Percentiles rank a stretch among this genome's conserved stretches.
These are phyloP conservation scores for Fraxinus xanthoxyloides DNA, from an alignment of 305 asterid genomes.

Conservation along the genomic window DNA sequence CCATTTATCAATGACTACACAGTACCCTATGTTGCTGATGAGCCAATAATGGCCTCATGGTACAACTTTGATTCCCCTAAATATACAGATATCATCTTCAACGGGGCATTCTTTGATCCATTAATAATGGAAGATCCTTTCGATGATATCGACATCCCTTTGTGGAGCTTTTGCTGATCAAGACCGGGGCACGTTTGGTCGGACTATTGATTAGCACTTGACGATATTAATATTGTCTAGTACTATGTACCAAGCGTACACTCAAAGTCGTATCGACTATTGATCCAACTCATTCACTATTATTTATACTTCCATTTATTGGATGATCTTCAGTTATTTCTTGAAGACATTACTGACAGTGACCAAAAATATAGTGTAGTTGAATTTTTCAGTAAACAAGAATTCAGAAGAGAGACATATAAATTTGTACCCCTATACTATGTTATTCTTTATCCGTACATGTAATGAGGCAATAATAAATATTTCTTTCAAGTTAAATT, in stretches of 20 bases:
- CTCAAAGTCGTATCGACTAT: background rate
- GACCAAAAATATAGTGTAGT: background rate
- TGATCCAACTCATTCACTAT: background rate
- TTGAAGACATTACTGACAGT: slow-evolving; percentile 35
- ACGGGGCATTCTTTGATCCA: slow-evolving; percentile 37
- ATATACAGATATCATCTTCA: slow-evolving; percentile 30
- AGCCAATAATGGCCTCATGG: slow-evolving; percentile 29
- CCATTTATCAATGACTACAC: background rate
- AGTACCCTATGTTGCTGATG: slow-evolving; percentile 5
- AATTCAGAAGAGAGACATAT: background rate
- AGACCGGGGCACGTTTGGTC: background rate
- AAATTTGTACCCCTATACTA: background rate
- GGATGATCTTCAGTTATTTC: slow-evolving; percentile 40
- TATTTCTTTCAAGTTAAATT: background rate
- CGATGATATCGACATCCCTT: slow-evolving; percentile 36
- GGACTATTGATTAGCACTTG: background rate
- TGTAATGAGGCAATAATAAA: background rate
- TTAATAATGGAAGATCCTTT: slow-evolving; percentile 25
- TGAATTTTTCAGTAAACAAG: background rate
- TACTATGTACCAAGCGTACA: background rate
- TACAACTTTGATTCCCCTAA: slow-evolving; percentile 44
- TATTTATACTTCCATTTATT: slow-evolving; percentile 21
- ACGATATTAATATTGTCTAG: background rate
- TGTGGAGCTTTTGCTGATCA: slow-evolving; percentile 42
- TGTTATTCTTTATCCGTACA: background rate